Evolutionary conservation across 164 flowering plant genomes (phyloP).

Genomic region (Vitis amurensis): DNA sequence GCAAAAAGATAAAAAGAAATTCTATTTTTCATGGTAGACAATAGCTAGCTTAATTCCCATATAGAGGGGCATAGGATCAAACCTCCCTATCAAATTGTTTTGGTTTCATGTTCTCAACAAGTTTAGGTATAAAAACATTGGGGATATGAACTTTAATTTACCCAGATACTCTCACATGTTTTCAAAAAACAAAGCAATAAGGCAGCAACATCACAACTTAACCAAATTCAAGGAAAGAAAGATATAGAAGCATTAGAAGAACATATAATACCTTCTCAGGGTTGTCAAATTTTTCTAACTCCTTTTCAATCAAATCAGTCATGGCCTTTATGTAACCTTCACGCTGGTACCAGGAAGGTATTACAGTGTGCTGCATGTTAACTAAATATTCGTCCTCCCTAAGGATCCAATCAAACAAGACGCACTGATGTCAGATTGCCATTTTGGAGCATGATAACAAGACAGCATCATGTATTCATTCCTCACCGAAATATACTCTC

Average conservation of each 20-base stretch:
- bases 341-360: constrained; percentile 99
- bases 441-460: constrained; percentile 3
- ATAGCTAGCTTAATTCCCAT: too few relatives aligned
- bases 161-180: too few relatives aligned
- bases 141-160: too few relatives aligned
- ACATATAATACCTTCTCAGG: constrained; percentile 62
- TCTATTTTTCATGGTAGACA: too few relatives aligned
- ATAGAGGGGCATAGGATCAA: too few relatives aligned
- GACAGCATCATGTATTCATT: constrained; percentile 1
- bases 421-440: constrained; percentile 1
- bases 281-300: constrained; percentile 57
- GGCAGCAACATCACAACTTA: not conserved
- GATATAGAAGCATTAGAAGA: not conserved
- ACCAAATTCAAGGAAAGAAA: not conserved
- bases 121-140: too few relatives aligned
- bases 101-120: too few relatives aligned
- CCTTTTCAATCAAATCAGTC: constrained; percentile 85
- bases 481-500: constrained; percentile 89
- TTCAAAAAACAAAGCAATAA: not conserved
- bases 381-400: constrained; percentile 98
- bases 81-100: too few relatives aligned
- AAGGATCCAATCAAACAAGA: constrained; percentile 16
- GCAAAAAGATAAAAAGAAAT: too few relatives aligned
- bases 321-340: constrained; percentile 95
- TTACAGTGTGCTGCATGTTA: constrained; percentile 98